phyloP scores from a whole-genome alignment of 805 yeast genomes.

The Metschnikowia sp. region DNA sequence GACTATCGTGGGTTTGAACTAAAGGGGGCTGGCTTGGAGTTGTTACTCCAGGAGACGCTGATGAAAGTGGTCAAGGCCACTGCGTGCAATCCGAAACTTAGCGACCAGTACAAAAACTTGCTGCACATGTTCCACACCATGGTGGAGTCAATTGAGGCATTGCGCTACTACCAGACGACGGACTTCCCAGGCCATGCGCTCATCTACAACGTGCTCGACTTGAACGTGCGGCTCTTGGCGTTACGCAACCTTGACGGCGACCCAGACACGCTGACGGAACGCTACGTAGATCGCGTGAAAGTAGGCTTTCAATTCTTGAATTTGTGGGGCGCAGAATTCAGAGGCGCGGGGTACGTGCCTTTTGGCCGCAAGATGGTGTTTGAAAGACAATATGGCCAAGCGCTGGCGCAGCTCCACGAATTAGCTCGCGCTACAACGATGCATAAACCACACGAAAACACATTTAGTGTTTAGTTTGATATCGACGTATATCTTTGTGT shows the following conservation, averaged over 20 bases:
- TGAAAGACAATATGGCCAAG: neutral
- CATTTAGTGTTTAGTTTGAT: too few species aligned
- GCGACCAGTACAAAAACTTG: neutral
- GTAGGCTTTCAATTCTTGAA: neutral
- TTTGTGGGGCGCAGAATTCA: conserved; percentile 1
- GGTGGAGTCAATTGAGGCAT: conserved; percentile 4
- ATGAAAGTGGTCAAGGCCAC: too few species aligned
- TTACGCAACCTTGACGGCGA: conserved; percentile 2
- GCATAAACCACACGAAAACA: too few species aligned
- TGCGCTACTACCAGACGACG: conserved; percentile 1
- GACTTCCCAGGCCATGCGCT: neutral
- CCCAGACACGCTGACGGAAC: neutral
- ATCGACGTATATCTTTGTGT: too few species aligned
- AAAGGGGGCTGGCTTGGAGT: too few species aligned
- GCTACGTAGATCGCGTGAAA: neutral
- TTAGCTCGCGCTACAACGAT: neutral
- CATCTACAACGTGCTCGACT: conserved; percentile 2
- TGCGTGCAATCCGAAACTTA: neutral
- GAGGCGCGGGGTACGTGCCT: neutral
- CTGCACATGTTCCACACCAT: neutral
- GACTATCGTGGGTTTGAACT: conserved; percentile 1
- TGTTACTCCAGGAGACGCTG: too few species aligned
- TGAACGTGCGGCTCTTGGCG: conserved; percentile 3
- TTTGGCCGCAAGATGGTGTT: conserved; percentile 2
- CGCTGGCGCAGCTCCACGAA: neutral